These are phyloP conservation scores for Arachnomyces sp. DNA, from an alignment of 2,329 filamentous ascomycete species.

Conservation along the genomic window DNA sequence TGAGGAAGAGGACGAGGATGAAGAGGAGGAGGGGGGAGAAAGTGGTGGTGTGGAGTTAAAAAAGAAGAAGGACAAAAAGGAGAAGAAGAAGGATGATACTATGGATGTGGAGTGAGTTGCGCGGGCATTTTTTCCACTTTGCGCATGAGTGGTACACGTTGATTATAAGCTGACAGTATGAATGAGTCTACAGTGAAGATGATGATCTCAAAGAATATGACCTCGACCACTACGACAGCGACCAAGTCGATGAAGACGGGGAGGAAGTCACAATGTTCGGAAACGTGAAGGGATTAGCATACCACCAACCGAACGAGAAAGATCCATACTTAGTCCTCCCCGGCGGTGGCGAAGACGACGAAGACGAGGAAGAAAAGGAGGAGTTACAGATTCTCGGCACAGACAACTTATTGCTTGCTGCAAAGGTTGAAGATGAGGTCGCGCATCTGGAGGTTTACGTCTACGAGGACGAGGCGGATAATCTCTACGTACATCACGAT, in stretches of 20 bases:
- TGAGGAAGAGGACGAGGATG: slow-evolving; percentile 28
- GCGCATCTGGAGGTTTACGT: slow-evolving; percentile 95
- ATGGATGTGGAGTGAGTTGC: slow-evolving; percentile 12
- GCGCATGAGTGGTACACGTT: not conserved
- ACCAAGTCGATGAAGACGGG: slow-evolving; percentile 56
- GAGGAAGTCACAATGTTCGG: slow-evolving; percentile 87
- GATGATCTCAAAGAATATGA: slow-evolving; percentile 95
- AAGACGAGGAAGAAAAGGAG: slow-evolving; percentile 83
- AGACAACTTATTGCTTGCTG: slow-evolving; percentile 85
- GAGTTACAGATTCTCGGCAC: slow-evolving; percentile 87
- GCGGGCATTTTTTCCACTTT: slow-evolving; percentile 1
- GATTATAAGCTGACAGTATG: not conserved
- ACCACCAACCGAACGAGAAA: slow-evolving; percentile 87
- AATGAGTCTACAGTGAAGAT: slow-evolving; percentile 37
- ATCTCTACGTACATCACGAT: slow-evolving; percentile 98
- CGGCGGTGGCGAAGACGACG: slow-evolving; percentile 52
- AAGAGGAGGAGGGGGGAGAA: slow-evolving; percentile 28
- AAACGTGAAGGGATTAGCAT: slow-evolving; percentile 85
- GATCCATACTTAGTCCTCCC: slow-evolving; percentile 94
- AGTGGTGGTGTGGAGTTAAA: slow-evolving; percentile 16
- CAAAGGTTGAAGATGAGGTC: slow-evolving; percentile 93
- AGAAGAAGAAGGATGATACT: slow-evolving; percentile 13
- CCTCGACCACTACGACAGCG: slow-evolving; percentile 89
- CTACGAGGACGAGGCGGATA: slow-evolving; percentile 90
- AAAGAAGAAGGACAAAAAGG: slow-evolving; percentile 15